phyloP scores from a whole-genome alignment of 805 yeast genomes.

The Sugiyamaella chiloensis region DNA sequence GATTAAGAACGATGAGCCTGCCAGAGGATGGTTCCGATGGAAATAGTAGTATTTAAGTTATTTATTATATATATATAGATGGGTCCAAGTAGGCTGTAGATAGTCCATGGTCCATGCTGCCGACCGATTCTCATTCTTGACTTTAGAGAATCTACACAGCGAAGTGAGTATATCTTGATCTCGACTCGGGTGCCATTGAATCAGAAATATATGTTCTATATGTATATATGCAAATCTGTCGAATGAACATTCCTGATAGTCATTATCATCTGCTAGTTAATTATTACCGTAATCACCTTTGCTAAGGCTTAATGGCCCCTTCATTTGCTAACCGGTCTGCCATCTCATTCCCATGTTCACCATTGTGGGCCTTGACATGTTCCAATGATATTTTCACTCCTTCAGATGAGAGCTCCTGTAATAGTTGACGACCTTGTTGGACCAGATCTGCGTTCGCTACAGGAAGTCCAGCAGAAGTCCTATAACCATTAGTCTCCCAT shows the following conservation, averaged over 20 bases:
- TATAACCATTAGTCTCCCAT: slow-evolving; percentile 62
- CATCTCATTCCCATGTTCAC: slow-evolving; percentile 63
- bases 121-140: too few species aligned
- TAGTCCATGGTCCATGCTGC: too few species aligned
- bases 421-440: slow-evolving; percentile 31
- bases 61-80: slow-evolving; percentile 2
- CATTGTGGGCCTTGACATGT: slow-evolving; percentile 74
- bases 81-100: too few species aligned
- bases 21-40: slow-evolving; percentile 20
- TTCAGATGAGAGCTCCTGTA: slow-evolving; percentile 33
- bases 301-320: too few species aligned
- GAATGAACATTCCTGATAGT: too few species aligned
- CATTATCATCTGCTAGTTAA: too few species aligned
- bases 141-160: too few species aligned
- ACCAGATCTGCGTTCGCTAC: slow-evolving; percentile 57
- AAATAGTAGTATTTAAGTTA: neutral
- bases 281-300: neutral
- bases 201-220: too few species aligned
- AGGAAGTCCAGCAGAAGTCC: slow-evolving; percentile 39
- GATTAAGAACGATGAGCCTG: slow-evolving; percentile 9
- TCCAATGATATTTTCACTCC: slow-evolving; percentile 41
- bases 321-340: slow-evolving; percentile 68
- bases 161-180: too few species aligned
- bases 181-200: too few species aligned
- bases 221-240: too few species aligned